These are phyloP conservation scores for Hyphopichia buzzinii DNA, from an alignment of 1,139 yeast species.

Conservation along the genomic window DNA sequence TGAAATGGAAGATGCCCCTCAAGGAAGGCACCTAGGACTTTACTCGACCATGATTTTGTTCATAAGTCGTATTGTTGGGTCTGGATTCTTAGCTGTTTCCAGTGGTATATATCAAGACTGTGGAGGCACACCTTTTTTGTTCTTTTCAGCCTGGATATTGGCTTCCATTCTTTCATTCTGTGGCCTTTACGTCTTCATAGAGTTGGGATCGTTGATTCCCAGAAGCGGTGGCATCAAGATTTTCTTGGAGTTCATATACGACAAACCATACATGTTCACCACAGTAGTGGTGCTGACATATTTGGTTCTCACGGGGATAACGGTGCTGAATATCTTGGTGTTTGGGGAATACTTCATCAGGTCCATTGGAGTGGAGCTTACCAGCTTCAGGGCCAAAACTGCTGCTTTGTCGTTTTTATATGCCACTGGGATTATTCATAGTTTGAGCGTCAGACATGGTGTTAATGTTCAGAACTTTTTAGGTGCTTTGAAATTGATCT, in stretches of 20 bases:
- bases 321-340: slow-evolving; percentile 62
- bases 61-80: slow-evolving; percentile 69
- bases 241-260: slow-evolving; percentile 63
- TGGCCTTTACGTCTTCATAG: slow-evolving; percentile 64
- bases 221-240: slow-evolving; percentile 75
- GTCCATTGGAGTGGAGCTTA: slow-evolving; percentile 41
- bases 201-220: slow-evolving; percentile 67
- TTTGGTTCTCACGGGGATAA: slow-evolving; percentile 61
- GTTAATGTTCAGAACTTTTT: slow-evolving; percentile 52
- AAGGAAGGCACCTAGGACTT: slow-evolving; percentile 70
- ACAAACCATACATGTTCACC: slow-evolving; percentile 56
- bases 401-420: slow-evolving; percentile 46
- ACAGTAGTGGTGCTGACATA: slow-evolving; percentile 58
- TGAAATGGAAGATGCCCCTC: slow-evolving; percentile 59
- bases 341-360: slow-evolving; percentile 67
- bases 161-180: slow-evolving; percentile 63
- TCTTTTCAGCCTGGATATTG: slow-evolving; percentile 58
- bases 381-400: slow-evolving; percentile 38
- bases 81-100: slow-evolving; percentile 74
- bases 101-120: slow-evolving; percentile 64
- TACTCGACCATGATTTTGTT: slow-evolving; percentile 63
- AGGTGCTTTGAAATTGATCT: slow-evolving; percentile 52
- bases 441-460: slow-evolving; percentile 53
- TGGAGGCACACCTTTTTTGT: slow-evolving; percentile 63
- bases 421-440: slow-evolving; percentile 48